Conservation (phyloP, 805 yeast species). For the Yueomyces sp. region DNA sequence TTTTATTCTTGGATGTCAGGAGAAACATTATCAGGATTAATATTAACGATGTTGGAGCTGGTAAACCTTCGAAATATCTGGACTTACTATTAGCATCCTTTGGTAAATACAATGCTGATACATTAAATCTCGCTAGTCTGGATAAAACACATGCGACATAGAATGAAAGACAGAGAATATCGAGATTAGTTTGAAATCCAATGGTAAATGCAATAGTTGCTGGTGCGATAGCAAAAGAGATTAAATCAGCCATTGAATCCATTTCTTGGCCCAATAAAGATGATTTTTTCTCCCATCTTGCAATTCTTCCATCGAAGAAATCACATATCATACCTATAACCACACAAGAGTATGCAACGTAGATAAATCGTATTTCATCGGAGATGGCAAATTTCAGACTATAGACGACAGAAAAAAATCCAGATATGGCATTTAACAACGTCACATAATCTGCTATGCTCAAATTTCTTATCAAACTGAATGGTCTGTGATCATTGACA, state of each 20-base stretch:
- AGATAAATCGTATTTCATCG: slow-evolving; percentile 48
- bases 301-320: slow-evolving; percentile 91
- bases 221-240: slow-evolving; percentile 89
- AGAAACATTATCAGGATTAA: slow-evolving; percentile 60
- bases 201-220: slow-evolving; percentile 79
- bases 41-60: slow-evolving; percentile 74
- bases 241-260: slow-evolving; percentile 85
- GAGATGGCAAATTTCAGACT: slow-evolving; percentile 66
- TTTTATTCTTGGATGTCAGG: slow-evolving; percentile 37
- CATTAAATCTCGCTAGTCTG: slow-evolving; percentile 85
- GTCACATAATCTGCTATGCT: slow-evolving; percentile 95
- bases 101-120: slow-evolving; percentile 80
- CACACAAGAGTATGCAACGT: slow-evolving; percentile 76
- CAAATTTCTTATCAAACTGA: slow-evolving; percentile 65
- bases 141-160: slow-evolving; percentile 87
- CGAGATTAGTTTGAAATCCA: slow-evolving; percentile 73
- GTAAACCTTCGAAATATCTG: slow-evolving; percentile 86
- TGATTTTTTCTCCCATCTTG: slow-evolving; percentile 78
- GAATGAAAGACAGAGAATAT: slow-evolving; percentile 55
- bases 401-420: slow-evolving; percentile 75
- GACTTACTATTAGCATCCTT: slow-evolving; percentile 80
- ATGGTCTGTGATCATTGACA: slow-evolving; percentile 67
- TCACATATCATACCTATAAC: slow-evolving; percentile 86
- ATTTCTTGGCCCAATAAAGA: slow-evolving; percentile 91
- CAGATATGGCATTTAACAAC: slow-evolving; percentile 78